Base-by-base conservation (phyloP, 208 protist species). In the Borovskyia barvae region DNA sequence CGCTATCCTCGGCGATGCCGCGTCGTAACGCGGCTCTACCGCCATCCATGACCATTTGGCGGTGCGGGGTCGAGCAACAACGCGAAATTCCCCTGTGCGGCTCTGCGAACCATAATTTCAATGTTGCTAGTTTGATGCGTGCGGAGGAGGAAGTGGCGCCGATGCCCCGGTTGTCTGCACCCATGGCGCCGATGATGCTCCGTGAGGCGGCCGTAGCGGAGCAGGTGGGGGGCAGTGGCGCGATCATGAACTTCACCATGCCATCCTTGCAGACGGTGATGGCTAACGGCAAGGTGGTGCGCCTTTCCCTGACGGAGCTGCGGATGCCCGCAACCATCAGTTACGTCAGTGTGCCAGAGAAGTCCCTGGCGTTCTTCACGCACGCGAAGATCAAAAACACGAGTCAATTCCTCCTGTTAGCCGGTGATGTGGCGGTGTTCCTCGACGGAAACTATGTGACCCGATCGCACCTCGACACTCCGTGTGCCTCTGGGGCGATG, bases 371-470 rank as follows among this genome's bases (percentile, higher is more conserved):
- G 1, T 49, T 51, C 42, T 67, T 67, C 28, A 59, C 60, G 36
- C 60, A 59, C 32, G 60, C 50, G 28, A 57, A 57, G 25, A 52
- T 59, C 22, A 58, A 43, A 7, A 67, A 67, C 26, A 46, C 60
- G 33, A 67, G 60, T 42, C 42, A 67, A 40, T 58, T 59, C 42
- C 35, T 59, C 50, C 25, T 67, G 29, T 43, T 67, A 7, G 19
- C 39, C 11, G 60, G 60, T 14, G 60, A 67, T 29, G 42, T 67
- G 4, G 60, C 60, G 15, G 50, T 67, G 33, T 67, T 67, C 61
- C 52, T 68, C 32, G 51, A 68, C 47, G 52, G 61, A 9, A 68
- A 54, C 52, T 68, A 60, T 52, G 51, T 68, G 33, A 39, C 47
- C 6, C 50, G 52, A 45, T 68, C 61, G 25, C 52, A 3, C 9